Evolutionary conservation across 2,329 filamentous ascomycete species (phyloP).

Genomic region (Tolypocladium amazonense): DNA sequence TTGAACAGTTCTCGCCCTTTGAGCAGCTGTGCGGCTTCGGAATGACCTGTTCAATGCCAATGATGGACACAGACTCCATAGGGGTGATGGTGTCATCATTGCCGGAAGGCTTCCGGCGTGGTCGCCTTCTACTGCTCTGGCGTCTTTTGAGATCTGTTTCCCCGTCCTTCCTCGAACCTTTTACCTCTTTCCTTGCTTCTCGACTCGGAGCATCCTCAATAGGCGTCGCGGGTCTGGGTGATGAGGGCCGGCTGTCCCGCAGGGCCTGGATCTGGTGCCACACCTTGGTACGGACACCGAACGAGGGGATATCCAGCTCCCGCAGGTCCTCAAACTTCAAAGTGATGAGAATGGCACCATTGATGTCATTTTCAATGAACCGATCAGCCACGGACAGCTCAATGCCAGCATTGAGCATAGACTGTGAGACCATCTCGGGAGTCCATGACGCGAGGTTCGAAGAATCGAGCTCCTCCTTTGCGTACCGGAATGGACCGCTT

Average conservation of each 20-base stretch:
- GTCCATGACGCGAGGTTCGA: conserved; percentile 55
- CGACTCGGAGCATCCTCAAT: conserved; percentile 50
- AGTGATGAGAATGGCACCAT: conserved; percentile 76
- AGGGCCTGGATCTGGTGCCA: conserved; percentile 72
- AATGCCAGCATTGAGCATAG: conserved; percentile 77
- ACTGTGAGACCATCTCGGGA: conserved; percentile 68
- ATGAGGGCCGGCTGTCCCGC: conserved; percentile 41
- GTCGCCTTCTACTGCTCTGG: conserved; percentile 29
- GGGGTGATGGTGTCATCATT: conserved; percentile 63
- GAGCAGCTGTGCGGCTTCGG: conserved; percentile 76
- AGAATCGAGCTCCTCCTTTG: conserved; percentile 45
- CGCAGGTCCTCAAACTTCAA: conserved; percentile 82
- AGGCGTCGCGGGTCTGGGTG: conserved; percentile 44
- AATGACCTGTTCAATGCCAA: conserved; percentile 81
- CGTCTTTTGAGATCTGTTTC: conserved; percentile 21
- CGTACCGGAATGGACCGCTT: conserved; percentile 45
- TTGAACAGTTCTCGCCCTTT: conserved; percentile 78
- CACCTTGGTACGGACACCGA: conserved; percentile 67
- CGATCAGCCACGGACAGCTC: conserved; percentile 68
- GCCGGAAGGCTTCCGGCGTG: conserved; percentile 27
- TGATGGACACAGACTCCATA: conserved; percentile 78
- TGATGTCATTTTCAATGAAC: conserved; percentile 89
- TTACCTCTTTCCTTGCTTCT: conserved; percentile 35
- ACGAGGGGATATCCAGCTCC: conserved; percentile 71
- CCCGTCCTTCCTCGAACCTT: conserved; percentile 30